Conservation (phyloP, 495 filamentous ascomycete genomes). For the Neurospora sp. region DNA sequence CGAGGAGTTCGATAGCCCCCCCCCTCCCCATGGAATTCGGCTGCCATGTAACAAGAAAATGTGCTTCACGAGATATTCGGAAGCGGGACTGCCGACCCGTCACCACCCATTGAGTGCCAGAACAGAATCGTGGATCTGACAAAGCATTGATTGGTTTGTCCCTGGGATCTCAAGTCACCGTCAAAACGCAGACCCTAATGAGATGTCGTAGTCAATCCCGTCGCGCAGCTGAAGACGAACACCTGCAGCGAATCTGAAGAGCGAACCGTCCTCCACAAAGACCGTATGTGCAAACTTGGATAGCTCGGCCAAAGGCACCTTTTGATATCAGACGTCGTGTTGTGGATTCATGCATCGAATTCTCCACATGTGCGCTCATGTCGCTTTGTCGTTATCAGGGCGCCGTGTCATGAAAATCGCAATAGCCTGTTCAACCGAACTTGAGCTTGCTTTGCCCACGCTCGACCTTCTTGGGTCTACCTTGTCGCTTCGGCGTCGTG, state of each 20-base stretch:
- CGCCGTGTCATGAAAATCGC: not conserved
- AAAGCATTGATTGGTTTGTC: not conserved
- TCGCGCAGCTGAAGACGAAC: not conserved
- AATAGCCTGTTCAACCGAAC: constrained; percentile 46
- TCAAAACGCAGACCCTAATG: not conserved
- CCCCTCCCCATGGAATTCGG: not conserved
- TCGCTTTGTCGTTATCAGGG: not conserved
- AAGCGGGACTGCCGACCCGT: not conserved
- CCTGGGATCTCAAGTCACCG: not conserved
- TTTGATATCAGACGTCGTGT: not conserved
- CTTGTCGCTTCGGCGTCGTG: constrained; percentile 19
- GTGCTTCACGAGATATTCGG: not conserved
- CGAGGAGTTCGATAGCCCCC: not conserved
- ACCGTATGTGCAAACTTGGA: not conserved
- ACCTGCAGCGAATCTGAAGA: not conserved
- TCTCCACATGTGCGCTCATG: not conserved
- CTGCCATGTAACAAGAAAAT: not conserved
- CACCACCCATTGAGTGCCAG: not conserved
- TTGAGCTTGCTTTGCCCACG: constrained; percentile 66
- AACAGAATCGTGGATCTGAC: not conserved
- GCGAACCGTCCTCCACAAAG: not conserved
- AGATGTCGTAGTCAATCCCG: not conserved
- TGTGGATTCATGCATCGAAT: not conserved
- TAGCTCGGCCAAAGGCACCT: not conserved
- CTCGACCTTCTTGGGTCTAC: constrained; percentile 46